Evolutionary conservation across 2,329 filamentous ascomycete species (phyloP).

Genomic region (Beauveria australis): DNA sequence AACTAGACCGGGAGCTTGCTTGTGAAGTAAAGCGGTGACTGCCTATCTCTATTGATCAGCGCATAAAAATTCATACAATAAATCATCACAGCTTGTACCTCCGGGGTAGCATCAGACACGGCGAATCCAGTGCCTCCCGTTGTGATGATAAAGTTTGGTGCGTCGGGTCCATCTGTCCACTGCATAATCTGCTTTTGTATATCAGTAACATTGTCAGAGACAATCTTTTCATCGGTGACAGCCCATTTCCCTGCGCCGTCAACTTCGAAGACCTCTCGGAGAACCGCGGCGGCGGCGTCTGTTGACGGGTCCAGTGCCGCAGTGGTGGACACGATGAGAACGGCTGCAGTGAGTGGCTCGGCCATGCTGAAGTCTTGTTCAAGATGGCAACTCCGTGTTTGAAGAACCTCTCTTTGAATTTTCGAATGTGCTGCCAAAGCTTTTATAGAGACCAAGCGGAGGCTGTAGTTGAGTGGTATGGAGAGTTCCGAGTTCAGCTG

Average conservation of each 20-base stretch:
- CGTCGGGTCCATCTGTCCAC: conserved; percentile 62
- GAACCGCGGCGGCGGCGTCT: conserved; percentile 61
- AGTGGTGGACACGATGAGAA: conserved; percentile 87
- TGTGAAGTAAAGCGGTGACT: conserved; percentile 69
- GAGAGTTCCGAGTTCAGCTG: neutral
- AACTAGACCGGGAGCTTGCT: conserved; percentile 82
- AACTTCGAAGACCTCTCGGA: conserved; percentile 60
- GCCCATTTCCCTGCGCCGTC: conserved; percentile 66
- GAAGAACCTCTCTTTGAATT: too few relatives aligned
- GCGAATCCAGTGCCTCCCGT: conserved; percentile 94
- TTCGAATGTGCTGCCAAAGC: neutral
- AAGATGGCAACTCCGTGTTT: neutral
- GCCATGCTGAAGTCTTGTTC: conserved; percentile 11
- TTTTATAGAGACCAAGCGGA: neutral
- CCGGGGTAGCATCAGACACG: conserved; percentile 74
- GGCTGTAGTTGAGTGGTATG: neutral
- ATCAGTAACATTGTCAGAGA: conserved; percentile 63
- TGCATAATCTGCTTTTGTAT: conserved; percentile 66
- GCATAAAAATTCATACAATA: neutral
- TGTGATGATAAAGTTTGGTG: conserved; percentile 71
- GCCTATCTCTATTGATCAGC: conserved; percentile 42
- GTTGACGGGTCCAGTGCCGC: conserved; percentile 70
- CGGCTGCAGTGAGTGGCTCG: conserved; percentile 56
- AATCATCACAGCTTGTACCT: conserved; percentile 43
- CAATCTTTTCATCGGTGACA: conserved; percentile 61